Evolutionary conservation across 257 asterid genomes (phyloP).

Genomic region (Lantana camara): DNA sequence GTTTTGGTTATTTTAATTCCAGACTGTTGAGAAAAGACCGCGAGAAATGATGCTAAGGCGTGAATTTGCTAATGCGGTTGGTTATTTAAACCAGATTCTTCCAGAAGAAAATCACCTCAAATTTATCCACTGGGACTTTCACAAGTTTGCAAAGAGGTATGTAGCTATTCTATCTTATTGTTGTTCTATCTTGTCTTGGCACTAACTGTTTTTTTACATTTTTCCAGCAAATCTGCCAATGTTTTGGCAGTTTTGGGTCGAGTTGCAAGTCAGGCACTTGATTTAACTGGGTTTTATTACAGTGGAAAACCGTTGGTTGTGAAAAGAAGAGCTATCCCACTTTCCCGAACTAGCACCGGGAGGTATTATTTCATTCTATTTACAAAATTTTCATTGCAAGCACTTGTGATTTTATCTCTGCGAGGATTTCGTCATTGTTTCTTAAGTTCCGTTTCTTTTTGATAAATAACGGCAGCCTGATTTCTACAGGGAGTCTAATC

Average conservation of each 20-base stretch:
- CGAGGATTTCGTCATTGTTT: background rate
- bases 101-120: conserved; percentile 77
- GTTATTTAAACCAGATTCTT: conserved; percentile 92
- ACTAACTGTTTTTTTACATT: conserved; percentile 31
- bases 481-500: conserved; percentile 69
- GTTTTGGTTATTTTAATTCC: conserved; percentile 31
- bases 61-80: conserved; percentile 94
- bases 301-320: conserved; percentile 75
- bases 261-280: conserved; percentile 97
- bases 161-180: conserved; percentile 14
- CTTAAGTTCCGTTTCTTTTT: background rate
- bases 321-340: conserved; percentile 58
- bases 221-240: conserved; percentile 95
- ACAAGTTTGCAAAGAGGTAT: conserved; percentile 97
- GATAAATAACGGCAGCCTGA: too few relatives aligned
- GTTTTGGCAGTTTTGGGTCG: conserved; percentile 98
- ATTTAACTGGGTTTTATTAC: conserved; percentile 90
- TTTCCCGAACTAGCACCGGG: conserved; percentile 77
- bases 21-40: conserved; percentile 98
- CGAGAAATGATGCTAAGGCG: conserved; percentile 99
- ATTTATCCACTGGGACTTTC: conserved; percentile 98
- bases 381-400: conserved; percentile 2
- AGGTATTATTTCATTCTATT: conserved; percentile 50
- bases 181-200: conserved; percentile 25
- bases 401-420: background rate